Evolutionary conservation across 2,329 filamentous ascomycete genomes (phyloP).

Genomic region (Colletotrichum trifolii): DNA sequence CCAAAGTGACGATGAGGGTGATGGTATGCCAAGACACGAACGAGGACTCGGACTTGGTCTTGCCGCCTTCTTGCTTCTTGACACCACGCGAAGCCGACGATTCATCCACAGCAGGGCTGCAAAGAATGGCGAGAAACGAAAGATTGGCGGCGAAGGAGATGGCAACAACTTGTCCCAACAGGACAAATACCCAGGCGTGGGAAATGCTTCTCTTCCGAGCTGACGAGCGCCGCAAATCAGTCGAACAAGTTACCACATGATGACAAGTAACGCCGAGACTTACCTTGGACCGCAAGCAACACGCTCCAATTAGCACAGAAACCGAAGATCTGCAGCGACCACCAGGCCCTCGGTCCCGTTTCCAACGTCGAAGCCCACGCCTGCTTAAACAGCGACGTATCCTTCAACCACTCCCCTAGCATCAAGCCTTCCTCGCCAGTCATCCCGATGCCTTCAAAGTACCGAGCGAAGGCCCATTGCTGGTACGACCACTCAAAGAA

Average conservation of each 20-base stretch:
- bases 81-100: background rate
- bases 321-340: conserved; percentile 44
- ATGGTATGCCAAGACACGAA: conserved; percentile 27
- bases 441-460: conserved; percentile 5
- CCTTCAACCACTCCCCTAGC: conserved; percentile 41
- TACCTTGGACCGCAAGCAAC: conserved; percentile 41
- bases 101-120: conserved; percentile 3
- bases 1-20: conserved; percentile 34
- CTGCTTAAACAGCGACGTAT: conserved; percentile 43
- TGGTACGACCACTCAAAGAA: conserved; percentile 42
- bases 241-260: background rate
- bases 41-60: too few relatives aligned
- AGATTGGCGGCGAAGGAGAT: conserved; percentile 44
- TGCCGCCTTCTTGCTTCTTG: background rate
- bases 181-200: conserved; percentile 41
- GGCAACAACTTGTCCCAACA: conserved; percentile 42
- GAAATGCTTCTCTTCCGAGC: conserved; percentile 38
- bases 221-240: background rate
- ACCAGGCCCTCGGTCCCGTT: conserved; percentile 40
- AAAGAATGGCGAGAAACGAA: conserved; percentile 41
- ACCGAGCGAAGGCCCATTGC: conserved; percentile 24
- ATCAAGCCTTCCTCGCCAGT: conserved; percentile 19
- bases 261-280: background rate
- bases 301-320: conserved; percentile 44
- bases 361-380: conserved; percentile 42